These are phyloP conservation scores for Laburnicola sp. DNA, from an alignment of 2,329 filamentous ascomycete species.

Conservation along the genomic window DNA sequence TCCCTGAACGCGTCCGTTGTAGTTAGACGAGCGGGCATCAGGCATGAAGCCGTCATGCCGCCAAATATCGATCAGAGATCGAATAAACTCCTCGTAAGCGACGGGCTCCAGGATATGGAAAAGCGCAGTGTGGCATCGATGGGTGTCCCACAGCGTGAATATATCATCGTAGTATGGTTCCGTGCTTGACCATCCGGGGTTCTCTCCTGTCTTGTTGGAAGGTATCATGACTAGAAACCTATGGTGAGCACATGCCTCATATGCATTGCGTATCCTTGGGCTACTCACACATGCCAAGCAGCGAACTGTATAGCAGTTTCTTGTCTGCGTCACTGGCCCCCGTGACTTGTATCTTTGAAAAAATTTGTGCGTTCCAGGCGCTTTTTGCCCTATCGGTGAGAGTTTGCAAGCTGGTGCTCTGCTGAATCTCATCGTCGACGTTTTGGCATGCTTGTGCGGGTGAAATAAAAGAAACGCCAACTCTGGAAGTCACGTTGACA, in stretches of 20 bases:
- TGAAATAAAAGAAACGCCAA: slow-evolving; percentile 72
- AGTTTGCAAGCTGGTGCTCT: slow-evolving; percentile 47
- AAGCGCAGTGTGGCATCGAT: slow-evolving; percentile 66
- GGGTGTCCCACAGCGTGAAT: slow-evolving; percentile 69
- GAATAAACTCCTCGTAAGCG: slow-evolving; percentile 66
- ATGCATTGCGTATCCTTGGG: too few species aligned
- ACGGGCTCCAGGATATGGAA: slow-evolving; percentile 67
- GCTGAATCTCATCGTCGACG: slow-evolving; percentile 60
- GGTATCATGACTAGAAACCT: slow-evolving; percentile 57
- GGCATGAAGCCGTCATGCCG: slow-evolving; percentile 66
- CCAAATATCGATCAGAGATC: slow-evolving; percentile 70
- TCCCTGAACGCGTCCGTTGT: slow-evolving; percentile 69
- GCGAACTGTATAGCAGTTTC: slow-evolving; percentile 65
- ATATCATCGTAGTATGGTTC: slow-evolving; percentile 75
- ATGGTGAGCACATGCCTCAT: background rate
- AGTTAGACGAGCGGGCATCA: slow-evolving; percentile 68
- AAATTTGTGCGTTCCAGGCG: slow-evolving; percentile 64
- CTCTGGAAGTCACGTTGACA: slow-evolving; percentile 57
- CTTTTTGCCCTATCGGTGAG: slow-evolving; percentile 54
- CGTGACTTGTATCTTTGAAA: slow-evolving; percentile 65
- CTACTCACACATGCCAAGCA: slow-evolving; percentile 64
- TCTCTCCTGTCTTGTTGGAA: slow-evolving; percentile 71
- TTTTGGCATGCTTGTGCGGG: slow-evolving; percentile 61
- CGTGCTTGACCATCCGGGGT: slow-evolving; percentile 63
- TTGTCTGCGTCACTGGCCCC: slow-evolving; percentile 60